phyloP scores from a whole-genome alignment of 2,329 filamentous ascomycete species.

The Exophiala bonariae region DNA sequence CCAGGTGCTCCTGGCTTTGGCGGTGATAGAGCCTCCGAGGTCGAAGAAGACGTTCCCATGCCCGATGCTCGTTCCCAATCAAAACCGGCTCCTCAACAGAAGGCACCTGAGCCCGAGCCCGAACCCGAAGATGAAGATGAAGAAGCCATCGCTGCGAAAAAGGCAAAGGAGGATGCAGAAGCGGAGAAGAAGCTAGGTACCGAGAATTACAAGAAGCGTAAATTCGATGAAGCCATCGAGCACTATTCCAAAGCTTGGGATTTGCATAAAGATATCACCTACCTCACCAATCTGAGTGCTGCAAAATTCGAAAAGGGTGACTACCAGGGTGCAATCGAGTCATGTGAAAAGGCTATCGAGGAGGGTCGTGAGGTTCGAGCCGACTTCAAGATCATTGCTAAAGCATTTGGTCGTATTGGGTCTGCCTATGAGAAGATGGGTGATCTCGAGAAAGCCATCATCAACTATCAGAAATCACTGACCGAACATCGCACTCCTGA shows the following conservation, averaged over 20 bases:
- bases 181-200: slow-evolving; percentile 93
- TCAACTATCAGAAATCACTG: slow-evolving; percentile 88
- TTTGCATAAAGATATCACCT: slow-evolving; percentile 90
- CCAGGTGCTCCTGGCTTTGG: slow-evolving; percentile 40
- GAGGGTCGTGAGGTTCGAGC: slow-evolving; percentile 86
- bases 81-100: slow-evolving; percentile 44
- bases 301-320: slow-evolving; percentile 97
- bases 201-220: slow-evolving; percentile 95
- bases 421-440: slow-evolving; percentile 89
- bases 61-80: slow-evolving; percentile 61
- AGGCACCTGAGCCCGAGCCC: slow-evolving; percentile 59
- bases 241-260: slow-evolving; percentile 98
- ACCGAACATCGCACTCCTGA: slow-evolving; percentile 97
- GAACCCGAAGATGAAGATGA: slow-evolving; percentile 76
- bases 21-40: slow-evolving; percentile 42
- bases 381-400: slow-evolving; percentile 95
- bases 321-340: slow-evolving; percentile 80
- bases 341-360: slow-evolving; percentile 83
- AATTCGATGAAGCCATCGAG: slow-evolving; percentile 91
- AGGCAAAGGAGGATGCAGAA: slow-evolving; percentile 89
- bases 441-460: slow-evolving; percentile 75
- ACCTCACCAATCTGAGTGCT: slow-evolving; percentile 93
- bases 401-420: slow-evolving; percentile 89
- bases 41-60: slow-evolving; percentile 76
- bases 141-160: slow-evolving; percentile 78